Evolutionary conservation across 1,284 basidiomycete genomes (phyloP).

Genomic region (Phlebopus sp.): DNA sequence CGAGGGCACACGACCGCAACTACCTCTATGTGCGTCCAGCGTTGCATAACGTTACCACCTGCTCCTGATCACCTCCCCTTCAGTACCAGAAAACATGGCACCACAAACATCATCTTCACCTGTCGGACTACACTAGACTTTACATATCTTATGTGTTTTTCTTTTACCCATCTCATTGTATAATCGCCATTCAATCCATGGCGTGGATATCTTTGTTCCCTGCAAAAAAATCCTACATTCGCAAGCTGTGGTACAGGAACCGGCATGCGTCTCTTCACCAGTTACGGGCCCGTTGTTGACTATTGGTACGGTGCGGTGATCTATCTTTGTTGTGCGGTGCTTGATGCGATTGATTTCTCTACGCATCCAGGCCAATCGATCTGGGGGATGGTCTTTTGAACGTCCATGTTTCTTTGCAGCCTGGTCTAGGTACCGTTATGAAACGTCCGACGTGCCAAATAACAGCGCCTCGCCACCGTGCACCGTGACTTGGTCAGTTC

Average conservation of each 20-base stretch:
- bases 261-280: too few species aligned
- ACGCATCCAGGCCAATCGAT: too few species aligned
- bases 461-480: too few species aligned
- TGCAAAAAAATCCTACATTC: constrained; percentile 27
- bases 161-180: constrained; percentile 35
- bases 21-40: constrained; percentile 34
- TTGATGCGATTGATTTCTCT: too few species aligned
- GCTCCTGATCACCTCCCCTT: background rate
- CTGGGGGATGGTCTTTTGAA: too few species aligned
- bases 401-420: too few species aligned
- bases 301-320: too few species aligned
- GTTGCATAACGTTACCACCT: background rate
- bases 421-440: too few species aligned
- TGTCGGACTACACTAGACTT: constrained; percentile 25
- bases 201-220: constrained; percentile 21
- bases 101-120: constrained; percentile 21
- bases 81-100: constrained; percentile 33
- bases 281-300: too few species aligned
- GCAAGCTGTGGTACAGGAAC: background rate
- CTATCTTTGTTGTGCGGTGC: too few species aligned
- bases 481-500: too few species aligned
- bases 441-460: too few species aligned
- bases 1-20: constrained; percentile 75
- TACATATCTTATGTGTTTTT: constrained; percentile 29
- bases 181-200: constrained; percentile 38